Evolutionary conservation across 305 asterid species (phyloP).

Genomic region (Stenogyne calaminthoides): DNA sequence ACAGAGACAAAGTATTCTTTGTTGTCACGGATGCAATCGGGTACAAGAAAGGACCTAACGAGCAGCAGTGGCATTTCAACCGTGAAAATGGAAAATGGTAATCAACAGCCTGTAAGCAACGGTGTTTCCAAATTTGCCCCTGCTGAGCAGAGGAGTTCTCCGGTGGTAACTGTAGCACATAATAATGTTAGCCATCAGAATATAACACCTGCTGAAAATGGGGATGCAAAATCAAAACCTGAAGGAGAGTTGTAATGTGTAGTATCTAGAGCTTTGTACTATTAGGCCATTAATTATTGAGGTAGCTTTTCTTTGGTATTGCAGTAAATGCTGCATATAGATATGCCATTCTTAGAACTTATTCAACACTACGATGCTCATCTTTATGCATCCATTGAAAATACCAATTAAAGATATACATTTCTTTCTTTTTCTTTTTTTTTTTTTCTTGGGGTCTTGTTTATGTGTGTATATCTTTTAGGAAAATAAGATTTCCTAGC

Average conservation of each 20-base stretch:
- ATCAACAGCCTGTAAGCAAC: slow-evolving; percentile 52
- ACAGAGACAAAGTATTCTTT: slow-evolving; percentile 72
- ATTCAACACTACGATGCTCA: slow-evolving; percentile 29
- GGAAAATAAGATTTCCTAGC: neutral
- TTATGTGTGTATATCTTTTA: neutral
- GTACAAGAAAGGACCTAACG: slow-evolving; percentile 39
- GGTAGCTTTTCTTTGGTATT: slow-evolving; percentile 42
- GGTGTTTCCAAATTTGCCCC: slow-evolving; percentile 43
- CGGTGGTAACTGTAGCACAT: slow-evolving; percentile 37
- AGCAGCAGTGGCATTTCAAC: slow-evolving; percentile 44
- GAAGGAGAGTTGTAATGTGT: slow-evolving; percentile 42
- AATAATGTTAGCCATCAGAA: slow-evolving; percentile 35
- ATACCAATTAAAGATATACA: slow-evolving; percentile 25
- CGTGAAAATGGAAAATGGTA: slow-evolving; percentile 39
- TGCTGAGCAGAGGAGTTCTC: slow-evolving; percentile 36
- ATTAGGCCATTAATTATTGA: slow-evolving; percentile 45
- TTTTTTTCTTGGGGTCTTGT: neutral
- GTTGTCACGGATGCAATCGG: slow-evolving; percentile 55
- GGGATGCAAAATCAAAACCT: slow-evolving; percentile 54
- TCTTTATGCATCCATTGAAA: slow-evolving; percentile 31
- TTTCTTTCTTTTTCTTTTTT: neutral
- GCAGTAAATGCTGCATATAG: slow-evolving; percentile 41
- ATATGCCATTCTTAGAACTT: slow-evolving; percentile 38
- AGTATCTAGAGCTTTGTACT: slow-evolving; percentile 52
- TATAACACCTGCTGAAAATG: slow-evolving; percentile 52